Percentiles rank a stretch among this genome's conserved stretches.
Conservation (phyloP, 768 basidiomycete genomes). For the Suillus luteus region DNA sequence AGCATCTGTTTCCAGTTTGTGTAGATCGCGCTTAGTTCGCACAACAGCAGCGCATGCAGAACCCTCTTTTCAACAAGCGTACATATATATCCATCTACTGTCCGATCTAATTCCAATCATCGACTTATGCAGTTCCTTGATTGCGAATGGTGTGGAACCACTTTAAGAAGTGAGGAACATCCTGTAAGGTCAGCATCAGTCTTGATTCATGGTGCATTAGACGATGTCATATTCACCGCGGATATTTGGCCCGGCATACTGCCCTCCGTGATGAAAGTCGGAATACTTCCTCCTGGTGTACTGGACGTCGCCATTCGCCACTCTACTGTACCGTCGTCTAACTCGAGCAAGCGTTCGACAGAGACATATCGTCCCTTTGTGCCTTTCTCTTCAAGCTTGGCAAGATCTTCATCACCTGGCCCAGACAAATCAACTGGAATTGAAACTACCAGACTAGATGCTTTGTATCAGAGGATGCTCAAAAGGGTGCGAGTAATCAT, state of each 20-base stretch:
- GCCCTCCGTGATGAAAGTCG: conserved; percentile 60
- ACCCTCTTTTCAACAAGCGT: background rate
- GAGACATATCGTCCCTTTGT: conserved; percentile 69
- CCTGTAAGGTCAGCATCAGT: conserved; percentile 41
- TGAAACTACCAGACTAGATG: conserved; percentile 46
- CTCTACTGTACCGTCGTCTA: conserved; percentile 63
- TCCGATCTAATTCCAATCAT: background rate
- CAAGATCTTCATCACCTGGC: conserved; percentile 53
- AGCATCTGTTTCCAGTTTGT: background rate
- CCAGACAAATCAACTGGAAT: conserved; percentile 67
- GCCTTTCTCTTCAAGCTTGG: conserved; percentile 62
- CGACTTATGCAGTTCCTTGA: conserved; percentile 9
- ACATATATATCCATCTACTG: background rate
- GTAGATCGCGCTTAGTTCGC: background rate
- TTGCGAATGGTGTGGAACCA: conserved; percentile 53
- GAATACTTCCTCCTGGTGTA: conserved; percentile 69
- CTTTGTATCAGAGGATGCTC: background rate
- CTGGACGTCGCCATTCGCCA: conserved; percentile 84
- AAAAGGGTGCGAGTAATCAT: conserved; percentile 20
- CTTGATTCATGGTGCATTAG: background rate
- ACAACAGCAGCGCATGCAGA: background rate
- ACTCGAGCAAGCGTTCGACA: conserved; percentile 65
- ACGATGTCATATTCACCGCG: conserved; percentile 39
- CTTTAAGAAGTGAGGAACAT: conserved; percentile 70
- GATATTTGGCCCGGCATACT: conserved; percentile 66